Evolutionary conservation across 441 rosid genomes (phyloP).

Genomic region (Biscutella laevigata): DNA sequence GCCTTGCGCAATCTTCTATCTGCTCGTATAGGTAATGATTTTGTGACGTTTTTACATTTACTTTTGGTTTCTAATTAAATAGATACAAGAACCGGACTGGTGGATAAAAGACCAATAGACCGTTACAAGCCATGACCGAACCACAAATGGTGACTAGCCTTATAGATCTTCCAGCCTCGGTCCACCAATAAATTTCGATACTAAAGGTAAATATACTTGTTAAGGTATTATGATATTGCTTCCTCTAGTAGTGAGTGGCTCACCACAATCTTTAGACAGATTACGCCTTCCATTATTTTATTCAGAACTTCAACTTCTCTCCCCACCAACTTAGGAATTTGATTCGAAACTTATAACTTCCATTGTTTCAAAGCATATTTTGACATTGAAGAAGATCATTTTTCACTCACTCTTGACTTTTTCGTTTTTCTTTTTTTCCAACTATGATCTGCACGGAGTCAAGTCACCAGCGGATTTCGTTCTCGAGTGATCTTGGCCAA

Average conservation of each 20-base stretch:
- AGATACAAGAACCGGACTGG: too few relatives aligned
- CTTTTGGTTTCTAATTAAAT: too few relatives aligned
- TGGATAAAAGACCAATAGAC: too few relatives aligned
- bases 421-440: not conserved
- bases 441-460: slow-evolving; percentile 52
- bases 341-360: slow-evolving; percentile 5
- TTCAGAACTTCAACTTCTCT: slow-evolving; percentile 10
- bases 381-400: slow-evolving; percentile 8
- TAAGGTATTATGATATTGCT: too few relatives aligned
- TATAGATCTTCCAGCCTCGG: too few relatives aligned
- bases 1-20: too few relatives aligned
- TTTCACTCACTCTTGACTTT: slow-evolving; percentile 15
- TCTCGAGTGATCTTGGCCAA: slow-evolving; percentile 47
- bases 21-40: too few relatives aligned
- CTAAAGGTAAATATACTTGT: too few relatives aligned
- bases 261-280: slow-evolving; percentile 25
- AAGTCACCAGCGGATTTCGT: slow-evolving; percentile 48
- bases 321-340: slow-evolving; percentile 18
- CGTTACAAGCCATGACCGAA: too few relatives aligned
- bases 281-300: slow-evolving; percentile 18
- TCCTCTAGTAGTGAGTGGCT: slow-evolving; percentile 15
- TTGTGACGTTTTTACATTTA: too few relatives aligned
- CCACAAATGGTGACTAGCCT: too few relatives aligned
- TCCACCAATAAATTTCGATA: too few relatives aligned
- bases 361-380: not conserved